Evolutionary conservation across 305 asterid genomes (phyloP).

Genomic region (Fraxinus greggii): DNA sequence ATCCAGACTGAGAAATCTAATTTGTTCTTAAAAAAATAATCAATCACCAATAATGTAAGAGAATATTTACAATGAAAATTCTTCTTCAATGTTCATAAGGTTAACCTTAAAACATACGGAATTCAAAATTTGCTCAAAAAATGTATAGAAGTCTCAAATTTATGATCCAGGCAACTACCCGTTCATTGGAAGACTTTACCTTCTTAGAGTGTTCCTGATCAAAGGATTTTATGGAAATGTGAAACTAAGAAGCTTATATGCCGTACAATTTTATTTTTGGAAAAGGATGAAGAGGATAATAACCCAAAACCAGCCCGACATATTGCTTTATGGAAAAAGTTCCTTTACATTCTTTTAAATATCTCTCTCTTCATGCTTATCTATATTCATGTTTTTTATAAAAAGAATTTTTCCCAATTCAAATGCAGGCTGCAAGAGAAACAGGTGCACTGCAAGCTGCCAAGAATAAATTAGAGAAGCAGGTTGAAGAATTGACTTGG

Average conservation of each 20-base stretch:
- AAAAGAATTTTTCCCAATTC: not conserved
- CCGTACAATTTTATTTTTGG: not conserved
- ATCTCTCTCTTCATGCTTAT: not conserved
- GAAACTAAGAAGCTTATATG: not conserved
- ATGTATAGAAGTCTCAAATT: not conserved
- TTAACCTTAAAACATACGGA: not conserved
- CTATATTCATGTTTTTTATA: not conserved
- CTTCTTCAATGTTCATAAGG: not conserved
- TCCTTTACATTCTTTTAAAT: not conserved
- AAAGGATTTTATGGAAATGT: not conserved
- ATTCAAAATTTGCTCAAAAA: not conserved
- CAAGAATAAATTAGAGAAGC: constrained; percentile 97
- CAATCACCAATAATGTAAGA: not conserved
- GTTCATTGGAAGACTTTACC: not conserved
- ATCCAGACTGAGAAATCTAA: not conserved
- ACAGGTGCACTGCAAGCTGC: constrained; percentile 99
- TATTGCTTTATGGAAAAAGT: not conserved
- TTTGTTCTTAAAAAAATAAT: not conserved
- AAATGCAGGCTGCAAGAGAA: constrained; percentile 87
- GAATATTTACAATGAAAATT: not conserved
- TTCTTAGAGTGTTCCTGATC: not conserved
- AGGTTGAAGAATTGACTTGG: constrained; percentile 98
- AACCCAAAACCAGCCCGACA: not conserved
- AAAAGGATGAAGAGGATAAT: not conserved
- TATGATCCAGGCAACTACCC: not conserved